These are phyloP conservation scores for Lachancea quebecensis DNA, from an alignment of 805 yeast genomes.

Conservation along the genomic window DNA sequence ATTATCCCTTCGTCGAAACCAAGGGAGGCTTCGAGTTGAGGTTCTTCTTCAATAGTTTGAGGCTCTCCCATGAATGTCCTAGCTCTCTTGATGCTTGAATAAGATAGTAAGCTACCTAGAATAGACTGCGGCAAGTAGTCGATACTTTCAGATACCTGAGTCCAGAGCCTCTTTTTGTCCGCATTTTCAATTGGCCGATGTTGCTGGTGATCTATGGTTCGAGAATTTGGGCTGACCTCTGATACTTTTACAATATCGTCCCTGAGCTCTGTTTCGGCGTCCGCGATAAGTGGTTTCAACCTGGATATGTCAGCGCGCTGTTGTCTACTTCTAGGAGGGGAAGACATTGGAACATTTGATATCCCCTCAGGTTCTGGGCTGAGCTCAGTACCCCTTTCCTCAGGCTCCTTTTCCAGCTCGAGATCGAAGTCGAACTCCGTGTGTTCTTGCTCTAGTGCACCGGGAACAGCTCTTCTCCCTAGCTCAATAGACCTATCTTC, in stretches of 20 bases:
- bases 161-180: constrained; percentile 18
- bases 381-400: constrained; percentile 23
- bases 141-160: constrained; percentile 15
- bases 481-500: constrained; percentile 60
- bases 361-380: constrained; percentile 28
- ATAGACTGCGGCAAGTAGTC: constrained; percentile 18
- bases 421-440: constrained; percentile 51
- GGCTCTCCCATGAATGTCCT: constrained; percentile 2
- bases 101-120: constrained; percentile 12
- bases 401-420: constrained; percentile 35
- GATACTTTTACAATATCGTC: constrained; percentile 13
- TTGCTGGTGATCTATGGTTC: neutral
- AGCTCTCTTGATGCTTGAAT: constrained; percentile 16
- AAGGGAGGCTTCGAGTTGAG: constrained; percentile 21
- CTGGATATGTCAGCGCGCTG: constrained; percentile 9
- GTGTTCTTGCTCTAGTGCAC: constrained; percentile 18
- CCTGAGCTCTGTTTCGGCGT: constrained; percentile 17
- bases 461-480: constrained; percentile 44
- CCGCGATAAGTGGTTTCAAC: constrained; percentile 14
- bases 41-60: constrained; percentile 10
- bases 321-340: constrained; percentile 8
- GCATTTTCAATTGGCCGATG: neutral
- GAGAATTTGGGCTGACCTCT: neutral
- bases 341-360: constrained; percentile 18
- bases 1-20: constrained; percentile 18